Conservation (phyloP, 768 basidiomycete species). For the Xanthoconium stramineum region DNA sequence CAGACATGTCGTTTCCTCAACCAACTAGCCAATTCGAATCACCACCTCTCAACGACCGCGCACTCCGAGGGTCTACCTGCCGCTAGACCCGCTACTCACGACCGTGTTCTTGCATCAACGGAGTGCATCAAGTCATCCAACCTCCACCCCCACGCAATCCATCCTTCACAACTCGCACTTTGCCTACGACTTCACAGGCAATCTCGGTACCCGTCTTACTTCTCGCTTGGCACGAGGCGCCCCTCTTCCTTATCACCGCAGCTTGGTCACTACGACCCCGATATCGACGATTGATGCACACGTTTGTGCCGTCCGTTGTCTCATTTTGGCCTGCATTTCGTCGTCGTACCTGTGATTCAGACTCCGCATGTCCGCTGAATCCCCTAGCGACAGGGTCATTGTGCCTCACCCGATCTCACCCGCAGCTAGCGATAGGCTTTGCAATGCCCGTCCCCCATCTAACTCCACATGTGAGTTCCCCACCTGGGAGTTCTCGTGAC, state of each 20-base stretch:
- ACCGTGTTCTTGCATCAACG: background rate
- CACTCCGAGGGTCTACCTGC: background rate
- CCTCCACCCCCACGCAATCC: background rate
- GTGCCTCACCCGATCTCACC: conserved; percentile 4
- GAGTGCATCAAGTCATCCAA: background rate
- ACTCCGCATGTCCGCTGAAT: conserved; percentile 11
- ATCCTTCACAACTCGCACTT: background rate
- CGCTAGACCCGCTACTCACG: background rate
- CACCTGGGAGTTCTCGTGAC: background rate
- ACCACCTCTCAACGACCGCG: background rate
- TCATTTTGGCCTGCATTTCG: background rate
- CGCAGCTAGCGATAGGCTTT: background rate
- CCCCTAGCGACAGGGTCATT: background rate
- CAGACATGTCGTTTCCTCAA: too few relatives aligned
- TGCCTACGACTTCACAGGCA: too few relatives aligned
- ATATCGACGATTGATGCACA: too few relatives aligned
- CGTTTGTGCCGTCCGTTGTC: background rate
- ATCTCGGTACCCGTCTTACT: background rate
- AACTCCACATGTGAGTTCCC: conserved; percentile 10
- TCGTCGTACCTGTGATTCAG: background rate
- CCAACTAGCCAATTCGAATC: background rate
- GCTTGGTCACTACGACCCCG: background rate
- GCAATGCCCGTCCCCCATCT: background rate
- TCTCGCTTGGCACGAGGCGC: background rate
- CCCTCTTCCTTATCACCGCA: too few relatives aligned